Evolutionary conservation across 2,329 filamentous ascomycete species (phyloP).

Genomic region (Trichoderma sp.): DNA sequence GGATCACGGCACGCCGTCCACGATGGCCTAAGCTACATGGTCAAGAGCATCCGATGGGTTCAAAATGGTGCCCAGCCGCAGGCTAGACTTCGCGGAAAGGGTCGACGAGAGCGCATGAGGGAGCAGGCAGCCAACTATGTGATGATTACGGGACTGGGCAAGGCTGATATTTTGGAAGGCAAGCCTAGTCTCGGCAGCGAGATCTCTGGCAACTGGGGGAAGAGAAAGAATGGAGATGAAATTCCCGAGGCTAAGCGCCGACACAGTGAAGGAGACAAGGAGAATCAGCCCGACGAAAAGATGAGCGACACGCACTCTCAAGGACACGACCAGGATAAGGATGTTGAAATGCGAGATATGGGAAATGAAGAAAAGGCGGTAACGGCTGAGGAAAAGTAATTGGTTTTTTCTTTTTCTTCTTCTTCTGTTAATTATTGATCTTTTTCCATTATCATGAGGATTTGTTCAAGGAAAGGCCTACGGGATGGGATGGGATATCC

Average conservation of each 20-base stretch:
- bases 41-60: slow-evolving; percentile 81
- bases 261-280: slow-evolving; percentile 47
- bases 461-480: not conserved
- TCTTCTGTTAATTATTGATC: not conserved
- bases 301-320: slow-evolving; percentile 16
- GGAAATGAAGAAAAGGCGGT: slow-evolving; percentile 8
- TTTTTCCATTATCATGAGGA: not conserved
- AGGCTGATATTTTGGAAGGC: slow-evolving; percentile 29
- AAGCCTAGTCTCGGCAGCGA: slow-evolving; percentile 30
- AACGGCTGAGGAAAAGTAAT: slow-evolving; percentile 24
- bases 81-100: slow-evolving; percentile 57
- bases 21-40: slow-evolving; percentile 87
- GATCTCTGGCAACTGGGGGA: slow-evolving; percentile 39
- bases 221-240: slow-evolving; percentile 31
- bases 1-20: slow-evolving; percentile 55
- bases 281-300: slow-evolving; percentile 41
- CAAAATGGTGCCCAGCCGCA: slow-evolving; percentile 68
- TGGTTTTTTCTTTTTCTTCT: not conserved
- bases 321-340: slow-evolving; percentile 27
- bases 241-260: slow-evolving; percentile 33
- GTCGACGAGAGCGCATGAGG: slow-evolving; percentile 56
- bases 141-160: slow-evolving; percentile 34
- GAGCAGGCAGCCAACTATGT: slow-evolving; percentile 47
- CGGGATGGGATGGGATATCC: not conserved
- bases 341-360: slow-evolving; percentile 37